Evolutionary conservation across 2,329 filamentous ascomycete genomes (phyloP).

Genomic region (Penicillium italicum): DNA sequence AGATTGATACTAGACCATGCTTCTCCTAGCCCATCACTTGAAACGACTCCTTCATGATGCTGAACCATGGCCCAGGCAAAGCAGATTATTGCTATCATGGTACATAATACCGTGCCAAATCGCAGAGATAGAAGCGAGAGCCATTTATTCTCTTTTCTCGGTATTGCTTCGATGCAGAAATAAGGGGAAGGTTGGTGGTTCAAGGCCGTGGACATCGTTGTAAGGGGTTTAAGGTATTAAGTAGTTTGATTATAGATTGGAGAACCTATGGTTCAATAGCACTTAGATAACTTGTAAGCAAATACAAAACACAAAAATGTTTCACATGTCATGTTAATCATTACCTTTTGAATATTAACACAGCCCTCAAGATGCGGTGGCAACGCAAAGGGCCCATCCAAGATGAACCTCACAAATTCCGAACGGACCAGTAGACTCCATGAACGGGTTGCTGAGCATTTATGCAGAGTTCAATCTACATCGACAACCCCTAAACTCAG

Average conservation of each 20-base stretch:
- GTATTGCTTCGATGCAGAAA: conserved; percentile 15
- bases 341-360: neutral
- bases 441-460: neutral
- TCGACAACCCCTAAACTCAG: neutral
- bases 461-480: neutral
- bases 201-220: neutral
- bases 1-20: conserved; percentile 9
- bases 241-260: neutral
- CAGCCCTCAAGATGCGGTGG: conserved; percentile 2
- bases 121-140: conserved; percentile 13
- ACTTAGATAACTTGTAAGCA: neutral
- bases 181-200: neutral
- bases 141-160: conserved; percentile 13
- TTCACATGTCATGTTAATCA: neutral
- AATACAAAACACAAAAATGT: neutral
- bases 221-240: neutral
- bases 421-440: neutral
- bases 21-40: conserved; percentile 12
- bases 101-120: conserved; percentile 8
- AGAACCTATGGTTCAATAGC: neutral
- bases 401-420: neutral
- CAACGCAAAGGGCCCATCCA: neutral
- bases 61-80: conserved; percentile 16
- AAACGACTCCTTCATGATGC: conserved; percentile 9
- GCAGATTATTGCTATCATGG: conserved; percentile 12